Conservation (phyloP, 2,329 filamentous ascomycete genomes). For the Epicoccum nigrum region DNA sequence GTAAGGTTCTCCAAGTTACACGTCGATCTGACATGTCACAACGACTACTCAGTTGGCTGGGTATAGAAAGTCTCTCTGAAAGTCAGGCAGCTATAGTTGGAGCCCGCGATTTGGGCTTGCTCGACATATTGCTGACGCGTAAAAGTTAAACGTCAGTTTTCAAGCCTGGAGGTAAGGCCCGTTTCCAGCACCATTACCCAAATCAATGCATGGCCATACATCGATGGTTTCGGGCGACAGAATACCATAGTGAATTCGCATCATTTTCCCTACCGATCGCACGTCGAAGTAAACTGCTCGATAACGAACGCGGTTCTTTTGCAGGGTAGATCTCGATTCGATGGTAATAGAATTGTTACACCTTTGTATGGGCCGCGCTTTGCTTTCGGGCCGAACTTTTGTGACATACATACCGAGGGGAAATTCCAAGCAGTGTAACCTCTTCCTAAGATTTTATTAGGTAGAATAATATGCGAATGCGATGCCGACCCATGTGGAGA, state of each 20-base stretch:
- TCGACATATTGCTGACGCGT: too few relatives aligned
- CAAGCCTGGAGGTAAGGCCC: not conserved
- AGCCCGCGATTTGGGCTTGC: too few relatives aligned
- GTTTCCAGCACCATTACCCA: not conserved
- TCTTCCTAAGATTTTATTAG: not conserved
- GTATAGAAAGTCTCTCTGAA: too few relatives aligned
- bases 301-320: not conserved
- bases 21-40: too few relatives aligned
- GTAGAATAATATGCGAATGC: not conserved
- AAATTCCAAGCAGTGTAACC: slow-evolving; percentile 6
- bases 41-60: too few relatives aligned
- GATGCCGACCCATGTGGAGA: not conserved
- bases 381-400: not conserved
- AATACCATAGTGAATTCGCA: too few relatives aligned
- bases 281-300: not conserved
- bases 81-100: too few relatives aligned
- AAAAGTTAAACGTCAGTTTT: too few relatives aligned
- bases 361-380: not conserved
- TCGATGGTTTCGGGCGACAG: too few relatives aligned
- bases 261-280: too few relatives aligned
- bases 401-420: not conserved
- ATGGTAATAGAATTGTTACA: not conserved
- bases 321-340: not conserved
- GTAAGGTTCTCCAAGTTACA: not conserved
- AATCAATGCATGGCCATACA: not conserved